A percentile compares a stretch with the other conserved stretches of the same genome.
These are phyloP conservation scores for Coccomyxa subellipsoidea DNA, from an alignment of 163 green algal species.

Conservation along the genomic window DNA sequence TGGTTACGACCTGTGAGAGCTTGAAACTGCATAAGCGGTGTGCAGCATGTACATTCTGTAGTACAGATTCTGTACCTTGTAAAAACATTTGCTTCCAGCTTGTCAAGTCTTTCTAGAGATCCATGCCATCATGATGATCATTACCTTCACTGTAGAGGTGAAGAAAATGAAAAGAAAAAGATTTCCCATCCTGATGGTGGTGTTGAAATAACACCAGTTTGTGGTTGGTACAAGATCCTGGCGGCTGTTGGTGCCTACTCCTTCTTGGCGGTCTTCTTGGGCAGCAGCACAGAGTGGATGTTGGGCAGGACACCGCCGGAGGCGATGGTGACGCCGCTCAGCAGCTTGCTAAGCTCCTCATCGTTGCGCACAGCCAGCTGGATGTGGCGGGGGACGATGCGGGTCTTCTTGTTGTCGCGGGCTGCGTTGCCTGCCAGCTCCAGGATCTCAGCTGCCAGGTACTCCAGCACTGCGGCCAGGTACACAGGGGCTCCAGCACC, in stretches of 20 bases:
- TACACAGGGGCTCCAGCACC: conserved; percentile 71
- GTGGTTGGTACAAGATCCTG: neutral
- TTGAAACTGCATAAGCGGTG: neutral
- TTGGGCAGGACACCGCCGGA: conserved; percentile 94
- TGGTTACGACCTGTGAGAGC: neutral
- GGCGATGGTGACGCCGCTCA: conserved; percentile 89
- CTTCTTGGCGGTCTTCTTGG: conserved; percentile 76
- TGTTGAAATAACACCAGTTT: conserved; percentile 5
- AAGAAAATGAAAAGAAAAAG: too few species aligned
- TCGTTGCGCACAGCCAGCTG: conserved; percentile 97
- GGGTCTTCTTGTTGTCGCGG: conserved; percentile 91
- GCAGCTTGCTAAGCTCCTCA: conserved; percentile 96
- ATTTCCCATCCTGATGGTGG: too few species aligned
- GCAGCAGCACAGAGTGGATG: conserved; percentile 89
- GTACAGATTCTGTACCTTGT: neutral
- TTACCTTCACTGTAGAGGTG: too few species aligned
- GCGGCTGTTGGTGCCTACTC: conserved; percentile 13
- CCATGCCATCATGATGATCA: neutral
- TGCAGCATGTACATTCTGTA: neutral
- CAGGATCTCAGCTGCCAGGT: conserved; percentile 75
- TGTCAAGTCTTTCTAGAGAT: neutral
- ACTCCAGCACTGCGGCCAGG: conserved; percentile 91
- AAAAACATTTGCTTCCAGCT: neutral
- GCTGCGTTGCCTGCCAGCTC: conserved; percentile 85
- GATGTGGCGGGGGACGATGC: conserved; percentile 90